Evolutionary conservation across 352 stramenopile species (phyloP), one percentile per base, ranked within the genome.

Genomic region (Globisporangium splendens): DNA sequence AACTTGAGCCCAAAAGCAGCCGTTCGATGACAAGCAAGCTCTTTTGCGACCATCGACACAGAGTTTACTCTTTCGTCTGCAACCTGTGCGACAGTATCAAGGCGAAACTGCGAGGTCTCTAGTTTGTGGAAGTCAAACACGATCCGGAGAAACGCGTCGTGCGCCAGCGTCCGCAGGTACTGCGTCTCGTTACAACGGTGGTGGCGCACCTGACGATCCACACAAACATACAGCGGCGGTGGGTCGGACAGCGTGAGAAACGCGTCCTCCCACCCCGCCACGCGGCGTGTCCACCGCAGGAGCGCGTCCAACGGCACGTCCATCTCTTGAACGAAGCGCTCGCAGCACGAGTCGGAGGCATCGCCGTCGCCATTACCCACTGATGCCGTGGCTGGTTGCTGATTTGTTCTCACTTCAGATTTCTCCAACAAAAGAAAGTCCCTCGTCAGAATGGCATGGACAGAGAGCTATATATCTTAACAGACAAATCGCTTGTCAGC

Each of bases 1-100:
- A 61, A 54, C 21, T 28, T 44, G 39, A 44, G 39, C n/a, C 39
- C 39, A 44, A 44, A 44, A 18, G 39, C 39, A 44, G n/a, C 17
- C 0, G 13, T 18, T n/a, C 39, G 12, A 44, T 44, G 1, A 44
- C 13, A 18, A 18, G 10, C 39, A n/a, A 18, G 39, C 17, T 44
- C 39, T 18, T 44, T 35, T 6, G 28, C 28, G 17, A 44, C 39
- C 39, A 44, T 15, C 39, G 10, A 3, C 39, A 44, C 39, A 18
- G 8, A 44, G 39, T 8, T 44, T 35, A 35, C 39, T n/a, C 17
- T n/a, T 5, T n/a, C 39, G 10, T 4, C 39, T 8, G 10, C 13
- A 44, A 18, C 39, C 13, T 44, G 39, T 8, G 13, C 12, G 6
- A 44, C n/a, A 15, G 17, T 10, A 18, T 44, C 39, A n/a, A 44